These are phyloP conservation scores for Wickerhamiella azyma DNA, from an alignment of 805 yeast species.

Conservation along the genomic window DNA sequence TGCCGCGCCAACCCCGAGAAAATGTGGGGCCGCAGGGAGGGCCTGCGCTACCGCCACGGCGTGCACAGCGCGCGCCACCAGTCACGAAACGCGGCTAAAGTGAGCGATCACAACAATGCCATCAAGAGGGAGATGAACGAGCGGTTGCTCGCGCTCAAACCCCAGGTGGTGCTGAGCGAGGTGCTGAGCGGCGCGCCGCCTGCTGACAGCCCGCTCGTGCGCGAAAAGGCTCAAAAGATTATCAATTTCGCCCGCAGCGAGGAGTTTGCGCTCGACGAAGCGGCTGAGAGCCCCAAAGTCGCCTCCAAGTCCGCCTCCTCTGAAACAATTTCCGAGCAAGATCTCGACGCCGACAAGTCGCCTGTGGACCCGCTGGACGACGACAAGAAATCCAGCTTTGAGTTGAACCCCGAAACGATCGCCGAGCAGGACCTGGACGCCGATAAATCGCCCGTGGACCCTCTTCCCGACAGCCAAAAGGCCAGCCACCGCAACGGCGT, in stretches of 20 bases:
- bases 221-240: conserved; percentile 1
- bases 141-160: conserved; percentile 24
- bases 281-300: too few species aligned
- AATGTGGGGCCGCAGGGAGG: conserved; percentile 32
- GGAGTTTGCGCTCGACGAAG: neutral
- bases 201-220: neutral
- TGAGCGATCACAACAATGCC: conserved; percentile 34
- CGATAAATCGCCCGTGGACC: conserved; percentile 7
- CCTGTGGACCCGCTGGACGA: conserved; percentile 6
- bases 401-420: neutral
- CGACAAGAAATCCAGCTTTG: neutral
- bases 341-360: conserved; percentile 4
- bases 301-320: neutral
- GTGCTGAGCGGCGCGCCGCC: conserved; percentile 15
- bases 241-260: conserved; percentile 7
- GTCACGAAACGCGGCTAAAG: conserved; percentile 12
- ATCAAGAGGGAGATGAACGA: conserved; percentile 31
- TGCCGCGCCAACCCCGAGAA: conserved; percentile 45
- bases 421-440: conserved; percentile 4
- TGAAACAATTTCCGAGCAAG: conserved; percentile 2
- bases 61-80: conserved; percentile 14
- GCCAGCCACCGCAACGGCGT: neutral
- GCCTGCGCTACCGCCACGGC: conserved; percentile 17
- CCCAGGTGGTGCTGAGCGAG: conserved; percentile 22
- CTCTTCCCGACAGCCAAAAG: neutral